Evolutionary conservation across 2,329 filamentous ascomycete genomes (phyloP).

Genomic region (Gyromitra esculenta): DNA sequence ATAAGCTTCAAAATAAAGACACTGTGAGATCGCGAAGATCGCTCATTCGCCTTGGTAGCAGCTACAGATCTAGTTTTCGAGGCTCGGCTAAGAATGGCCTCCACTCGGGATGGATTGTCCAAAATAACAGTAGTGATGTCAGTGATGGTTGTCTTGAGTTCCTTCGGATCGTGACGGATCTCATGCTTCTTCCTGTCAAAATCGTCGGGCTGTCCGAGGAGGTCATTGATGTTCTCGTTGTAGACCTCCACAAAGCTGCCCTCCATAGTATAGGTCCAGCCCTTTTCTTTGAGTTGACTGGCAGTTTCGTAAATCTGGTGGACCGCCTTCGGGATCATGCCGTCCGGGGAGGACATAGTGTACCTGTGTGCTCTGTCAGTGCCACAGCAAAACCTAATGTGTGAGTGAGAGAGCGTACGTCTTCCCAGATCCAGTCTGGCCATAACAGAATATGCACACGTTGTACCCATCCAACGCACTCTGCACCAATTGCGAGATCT

Average conservation of each 20-base stretch:
- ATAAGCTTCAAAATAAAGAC: constrained; percentile 85
- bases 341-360: constrained; percentile 90
- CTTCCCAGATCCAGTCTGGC: constrained; percentile 96
- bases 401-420: constrained; percentile 63
- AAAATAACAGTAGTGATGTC: constrained; percentile 81
- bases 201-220: constrained; percentile 77
- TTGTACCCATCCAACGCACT: constrained; percentile 97
- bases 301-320: constrained; percentile 93
- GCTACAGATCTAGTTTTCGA: constrained; percentile 89
- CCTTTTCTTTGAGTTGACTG: constrained; percentile 83
- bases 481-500: constrained; percentile 96
- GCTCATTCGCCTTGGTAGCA: constrained; percentile 96
- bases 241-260: constrained; percentile 97
- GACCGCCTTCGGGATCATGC: constrained; percentile 94
- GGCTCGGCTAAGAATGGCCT: constrained; percentile 80
- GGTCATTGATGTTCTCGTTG: constrained; percentile 94
- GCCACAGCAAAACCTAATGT: neutral
- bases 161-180: constrained; percentile 83
- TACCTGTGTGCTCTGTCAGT: constrained; percentile 61
- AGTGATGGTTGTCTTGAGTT: constrained; percentile 82
- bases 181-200: constrained; percentile 85
- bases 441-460: constrained; percentile 98
- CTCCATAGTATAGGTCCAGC: constrained; percentile 93
- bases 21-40: constrained; percentile 91
- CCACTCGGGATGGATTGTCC: constrained; percentile 81